Percentiles rank a stretch among this genome's conserved stretches.
Evolutionary conservation across 2,329 filamentous ascomycete species (phyloP).

Genomic region (Fusarium chlamydosporum): DNA sequence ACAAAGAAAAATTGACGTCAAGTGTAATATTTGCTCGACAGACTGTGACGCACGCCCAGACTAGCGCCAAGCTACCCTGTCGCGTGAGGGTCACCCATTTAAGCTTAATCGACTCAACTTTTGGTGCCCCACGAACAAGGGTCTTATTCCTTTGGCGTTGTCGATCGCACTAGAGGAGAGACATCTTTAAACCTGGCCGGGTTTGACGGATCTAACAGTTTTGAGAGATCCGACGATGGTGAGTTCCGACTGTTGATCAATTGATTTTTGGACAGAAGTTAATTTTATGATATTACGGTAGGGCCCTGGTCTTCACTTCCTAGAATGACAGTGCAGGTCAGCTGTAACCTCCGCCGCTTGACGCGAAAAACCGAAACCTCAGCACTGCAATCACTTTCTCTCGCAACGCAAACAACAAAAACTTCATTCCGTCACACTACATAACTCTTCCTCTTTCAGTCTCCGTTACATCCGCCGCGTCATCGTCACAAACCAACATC

Average conservation of each 20-base stretch:
- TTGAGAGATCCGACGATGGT: neutral
- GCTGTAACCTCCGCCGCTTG: too few species aligned
- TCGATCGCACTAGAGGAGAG: neutral
- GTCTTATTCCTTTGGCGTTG: neutral
- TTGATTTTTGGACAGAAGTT: neutral
- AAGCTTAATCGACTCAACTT: constrained; percentile 36
- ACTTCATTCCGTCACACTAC: neutral
- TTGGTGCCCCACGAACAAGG: constrained; percentile 2
- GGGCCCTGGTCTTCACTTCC: neutral
- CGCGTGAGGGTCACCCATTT: constrained; percentile 32
- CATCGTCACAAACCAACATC: constrained; percentile 18
- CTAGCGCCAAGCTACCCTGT: constrained; percentile 34
- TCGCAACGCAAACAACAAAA: neutral
- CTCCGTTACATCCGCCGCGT: constrained; percentile 14
- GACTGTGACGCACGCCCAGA: constrained; percentile 44
- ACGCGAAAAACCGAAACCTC: neutral
- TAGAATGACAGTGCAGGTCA: too few species aligned
- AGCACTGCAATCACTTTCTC: too few species aligned
- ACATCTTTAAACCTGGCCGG: constrained; percentile 4
- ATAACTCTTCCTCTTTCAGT: neutral
- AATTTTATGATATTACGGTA: neutral
- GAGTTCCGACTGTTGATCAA: neutral
- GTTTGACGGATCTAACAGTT: neutral
- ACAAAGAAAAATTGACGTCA: constrained; percentile 37
- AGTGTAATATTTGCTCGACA: constrained; percentile 16